Evolutionary conservation across 495 filamentous ascomycete species (phyloP).

Genomic region (Aspergillus haitiensis): DNA sequence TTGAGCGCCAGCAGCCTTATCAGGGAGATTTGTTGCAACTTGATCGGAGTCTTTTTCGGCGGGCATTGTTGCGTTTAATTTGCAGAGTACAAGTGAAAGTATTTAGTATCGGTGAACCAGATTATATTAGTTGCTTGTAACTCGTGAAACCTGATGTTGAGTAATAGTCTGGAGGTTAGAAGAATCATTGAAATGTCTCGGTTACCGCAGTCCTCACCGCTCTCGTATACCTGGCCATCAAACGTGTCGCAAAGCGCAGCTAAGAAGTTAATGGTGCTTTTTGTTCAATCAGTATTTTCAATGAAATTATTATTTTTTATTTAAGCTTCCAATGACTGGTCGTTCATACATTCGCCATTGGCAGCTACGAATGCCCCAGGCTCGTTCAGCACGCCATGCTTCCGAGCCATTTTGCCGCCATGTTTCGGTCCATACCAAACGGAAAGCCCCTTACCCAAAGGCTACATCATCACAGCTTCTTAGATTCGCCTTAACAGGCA

Average conservation of each 20-base stretch:
- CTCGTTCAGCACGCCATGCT: slow-evolving; percentile 8
- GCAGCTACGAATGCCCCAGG: neutral
- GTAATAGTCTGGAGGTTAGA: neutral
- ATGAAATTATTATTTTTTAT: neutral
- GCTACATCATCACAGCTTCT: slow-evolving; percentile 35
- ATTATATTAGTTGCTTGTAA: too few relatives aligned
- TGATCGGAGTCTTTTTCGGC: slow-evolving; percentile 7
- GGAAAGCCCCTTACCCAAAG: slow-evolving; percentile 13
- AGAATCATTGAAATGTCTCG: neutral
- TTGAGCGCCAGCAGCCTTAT: neutral
- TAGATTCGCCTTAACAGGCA: slow-evolving; percentile 33
- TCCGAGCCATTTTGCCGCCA: slow-evolving; percentile 12
- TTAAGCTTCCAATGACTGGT: neutral
- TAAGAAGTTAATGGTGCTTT: neutral
- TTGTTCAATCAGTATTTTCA: neutral
- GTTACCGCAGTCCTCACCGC: slow-evolving; percentile 17
- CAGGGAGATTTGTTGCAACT: neutral
- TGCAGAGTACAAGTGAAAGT: neutral
- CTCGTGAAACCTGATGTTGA: too few relatives aligned
- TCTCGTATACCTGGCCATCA: neutral
- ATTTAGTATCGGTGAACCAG: neutral
- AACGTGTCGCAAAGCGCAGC: neutral
- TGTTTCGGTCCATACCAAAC: slow-evolving; percentile 4
- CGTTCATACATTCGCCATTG: slow-evolving; percentile 1
- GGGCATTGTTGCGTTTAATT: slow-evolving; percentile 14